A percentile compares a stretch with the other conserved stretches of the same genome.
These are phyloP conservation scores for Claviceps purpurea DNA, from an alignment of 2,329 filamentous ascomycete genomes.

Conservation along the genomic window DNA sequence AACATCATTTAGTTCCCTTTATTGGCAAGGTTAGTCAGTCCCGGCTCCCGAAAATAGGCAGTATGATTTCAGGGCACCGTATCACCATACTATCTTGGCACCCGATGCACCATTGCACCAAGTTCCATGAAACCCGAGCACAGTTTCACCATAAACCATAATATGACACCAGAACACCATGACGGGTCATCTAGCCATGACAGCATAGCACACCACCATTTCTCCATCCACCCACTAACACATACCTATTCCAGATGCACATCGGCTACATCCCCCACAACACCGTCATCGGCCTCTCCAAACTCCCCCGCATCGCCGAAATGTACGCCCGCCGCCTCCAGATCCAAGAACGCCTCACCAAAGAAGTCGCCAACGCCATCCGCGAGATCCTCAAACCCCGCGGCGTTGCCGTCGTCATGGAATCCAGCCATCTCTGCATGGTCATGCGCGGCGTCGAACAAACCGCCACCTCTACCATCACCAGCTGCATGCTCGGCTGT, in stretches of 20 bases:
- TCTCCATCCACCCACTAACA: not conserved
- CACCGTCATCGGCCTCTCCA: conserved; percentile 87
- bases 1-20: conserved; percentile 95
- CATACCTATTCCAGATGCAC: conserved; percentile 58
- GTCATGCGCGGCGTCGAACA: conserved; percentile 98
- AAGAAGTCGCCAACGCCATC: conserved; percentile 87
- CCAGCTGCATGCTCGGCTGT: conserved; percentile 93
- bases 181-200: not conserved
- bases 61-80: too few relatives aligned
- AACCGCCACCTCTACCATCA: conserved; percentile 74
- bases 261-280: conserved; percentile 93
- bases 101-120: too few relatives aligned
- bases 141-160: too few relatives aligned
- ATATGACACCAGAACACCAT: not conserved
- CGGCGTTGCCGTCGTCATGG: conserved; percentile 94
- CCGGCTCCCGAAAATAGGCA: not conserved
- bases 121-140: too few relatives aligned
- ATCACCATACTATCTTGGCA: too few relatives aligned
- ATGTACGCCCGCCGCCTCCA: conserved; percentile 92
- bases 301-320: conserved; percentile 87
- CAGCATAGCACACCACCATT: not conserved
- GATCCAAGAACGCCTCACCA: conserved; percentile 91
- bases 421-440: conserved; percentile 95
- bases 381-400: conserved; percentile 87
- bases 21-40: conserved; percentile 61